Base-by-base conservation (phyloP, 495 filamentous ascomycete species). In the Parathielavia appendiculata region DNA sequence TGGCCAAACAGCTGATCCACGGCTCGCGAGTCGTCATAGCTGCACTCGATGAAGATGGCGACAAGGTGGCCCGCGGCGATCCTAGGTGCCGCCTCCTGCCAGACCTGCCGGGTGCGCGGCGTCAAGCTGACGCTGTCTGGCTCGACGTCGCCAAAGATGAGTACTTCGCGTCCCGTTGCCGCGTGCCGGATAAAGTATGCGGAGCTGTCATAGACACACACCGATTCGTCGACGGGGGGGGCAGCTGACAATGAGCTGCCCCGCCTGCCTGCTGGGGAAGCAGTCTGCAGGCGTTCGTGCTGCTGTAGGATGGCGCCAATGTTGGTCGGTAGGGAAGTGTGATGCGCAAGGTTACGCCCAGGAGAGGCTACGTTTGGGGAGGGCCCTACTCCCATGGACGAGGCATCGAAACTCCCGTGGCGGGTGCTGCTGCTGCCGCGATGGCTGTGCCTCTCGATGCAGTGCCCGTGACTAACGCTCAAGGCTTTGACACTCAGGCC, bases 101-200 rank as follows among this genome's bases (percentile, higher is more conserved):
- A 98, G 12, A 97, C 84, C 11, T 73, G 76, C 36, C 72, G 74
- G 61, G 90, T 98, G 34, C 90, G 84, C n/a, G 91, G 89, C 5
- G 82, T 83, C 5, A 90, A 69, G 0, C 90, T 92, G 46, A 97
- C 71, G 11, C 84, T 84, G 68, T 98, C 93, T 10, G 93, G 92
- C 67, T 98, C 93, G 38, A 97, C 86, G 64, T 98, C 93, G 41
- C 93, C 93, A 67, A 96, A 97, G 56, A 98, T 86, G 45, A 98
- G 82, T 23, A 97, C 81, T 73, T 96, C 91, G 43, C 77, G 76
- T 2, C 85, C 82, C 0, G 83, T 86, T 1, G 71, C 58, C 17
- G 85, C 76, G 53, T 91, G 85, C 16, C 89, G 87, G 59, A 98
- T 83, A 71, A 98, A 97, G 70, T 89, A 98, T 0, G 88, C 93